phyloP scores from a whole-genome alignment of 2,329 filamentous ascomycete species.

The Aspergillus fijiensis region DNA sequence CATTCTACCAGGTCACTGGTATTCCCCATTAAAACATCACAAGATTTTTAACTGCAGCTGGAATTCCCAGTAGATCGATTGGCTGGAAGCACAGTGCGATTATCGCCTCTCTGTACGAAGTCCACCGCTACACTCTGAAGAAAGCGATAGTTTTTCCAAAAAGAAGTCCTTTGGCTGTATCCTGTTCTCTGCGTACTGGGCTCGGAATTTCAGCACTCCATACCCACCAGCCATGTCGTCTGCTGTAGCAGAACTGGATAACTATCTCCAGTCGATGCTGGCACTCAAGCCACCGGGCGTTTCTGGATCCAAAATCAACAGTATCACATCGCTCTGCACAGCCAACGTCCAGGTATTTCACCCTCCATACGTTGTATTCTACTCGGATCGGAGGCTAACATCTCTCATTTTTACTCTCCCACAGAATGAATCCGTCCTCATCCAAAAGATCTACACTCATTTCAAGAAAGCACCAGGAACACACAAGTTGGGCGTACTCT shows the following conservation, averaged over 20 bases:
- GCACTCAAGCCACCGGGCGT: slow-evolving; percentile 89
- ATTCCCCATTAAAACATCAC: slow-evolving; percentile 18
- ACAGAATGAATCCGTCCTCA: slow-evolving; percentile 89
- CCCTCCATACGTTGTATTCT: not conserved
- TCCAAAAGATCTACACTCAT: slow-evolving; percentile 95
- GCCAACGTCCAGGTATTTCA: slow-evolving; percentile 78
- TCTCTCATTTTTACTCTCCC: slow-evolving; percentile 21
- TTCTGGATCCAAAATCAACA: slow-evolving; percentile 85
- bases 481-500: slow-evolving; percentile 97
- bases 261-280: slow-evolving; percentile 87
- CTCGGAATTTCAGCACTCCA: slow-evolving; percentile 13
- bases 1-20: slow-evolving; percentile 17
- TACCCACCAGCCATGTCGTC: slow-evolving; percentile 62
- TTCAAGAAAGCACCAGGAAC: slow-evolving; percentile 93
- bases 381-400: slow-evolving; percentile 23
- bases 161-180: slow-evolving; percentile 11
- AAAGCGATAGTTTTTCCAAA: slow-evolving; percentile 20
- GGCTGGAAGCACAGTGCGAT: slow-evolving; percentile 14
- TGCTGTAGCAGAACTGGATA: slow-evolving; percentile 86
- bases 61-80: slow-evolving; percentile 28
- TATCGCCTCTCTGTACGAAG: not conserved
- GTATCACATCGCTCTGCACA: slow-evolving; percentile 83
- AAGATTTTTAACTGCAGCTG: slow-evolving; percentile 21
- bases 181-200: slow-evolving; percentile 14
- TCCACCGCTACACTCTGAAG: not conserved